Evolutionary conservation across 176 grass and related monocot genomes (phyloP).

Genomic region (Aegilops sharonensis): DNA sequence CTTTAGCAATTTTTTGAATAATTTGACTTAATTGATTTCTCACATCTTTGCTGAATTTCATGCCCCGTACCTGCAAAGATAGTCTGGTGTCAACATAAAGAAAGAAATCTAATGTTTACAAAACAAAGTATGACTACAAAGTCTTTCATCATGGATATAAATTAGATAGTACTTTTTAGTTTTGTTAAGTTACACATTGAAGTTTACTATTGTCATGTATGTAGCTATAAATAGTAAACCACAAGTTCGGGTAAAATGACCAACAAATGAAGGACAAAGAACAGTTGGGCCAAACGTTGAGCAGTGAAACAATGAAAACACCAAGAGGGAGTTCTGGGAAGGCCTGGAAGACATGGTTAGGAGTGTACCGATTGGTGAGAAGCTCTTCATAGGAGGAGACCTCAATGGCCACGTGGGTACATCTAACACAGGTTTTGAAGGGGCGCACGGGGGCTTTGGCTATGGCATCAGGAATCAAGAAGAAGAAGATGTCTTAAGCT

Average conservation of each 20-base stretch:
- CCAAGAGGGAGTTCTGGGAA: no score
- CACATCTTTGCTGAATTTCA: slow-evolving; percentile 97
- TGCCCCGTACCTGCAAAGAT: slow-evolving; percentile 61
- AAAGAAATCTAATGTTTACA: background rate
- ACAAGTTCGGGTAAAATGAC: background rate
- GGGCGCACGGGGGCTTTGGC: no score
- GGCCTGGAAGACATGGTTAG: no score
- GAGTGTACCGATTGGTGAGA: no score
- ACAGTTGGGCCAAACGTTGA: background rate
- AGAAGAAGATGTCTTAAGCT: no score
- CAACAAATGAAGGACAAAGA: background rate
- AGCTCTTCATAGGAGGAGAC: no score
- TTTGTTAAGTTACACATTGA: background rate
- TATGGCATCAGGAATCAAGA: no score
- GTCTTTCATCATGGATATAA: background rate
- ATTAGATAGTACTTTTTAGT: background rate
- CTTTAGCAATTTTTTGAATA: slow-evolving; percentile 83
- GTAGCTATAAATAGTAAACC: background rate
- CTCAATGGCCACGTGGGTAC: no score
- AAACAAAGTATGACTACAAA: background rate
- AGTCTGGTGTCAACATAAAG: background rate
- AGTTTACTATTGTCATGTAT: background rate
- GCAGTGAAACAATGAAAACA: background rate
- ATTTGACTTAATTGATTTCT: slow-evolving; percentile 93
- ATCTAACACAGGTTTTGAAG: no score